Base-by-base conservation (phyloP, 2,329 filamentous ascomycete species). In the Diplodia scrobiculata region DNA sequence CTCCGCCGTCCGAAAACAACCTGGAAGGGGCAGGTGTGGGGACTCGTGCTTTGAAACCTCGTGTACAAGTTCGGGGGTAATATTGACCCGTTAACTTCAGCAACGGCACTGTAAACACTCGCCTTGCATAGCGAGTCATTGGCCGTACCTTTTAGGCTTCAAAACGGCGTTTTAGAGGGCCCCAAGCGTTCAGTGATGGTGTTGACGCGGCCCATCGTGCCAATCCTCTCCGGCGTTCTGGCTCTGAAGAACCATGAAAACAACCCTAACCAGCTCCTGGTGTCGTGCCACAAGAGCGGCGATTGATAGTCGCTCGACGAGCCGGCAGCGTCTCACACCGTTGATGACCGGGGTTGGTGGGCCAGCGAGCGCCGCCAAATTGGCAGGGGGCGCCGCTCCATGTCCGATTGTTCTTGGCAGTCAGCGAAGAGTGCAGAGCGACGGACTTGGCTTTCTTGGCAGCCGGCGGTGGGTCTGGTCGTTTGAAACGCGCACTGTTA, bases 401-500 rank as follows among this genome's bases (percentile, higher is more conserved):
- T 27, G 21, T 19, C 13, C 3, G 27, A 13, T 32, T 7, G 25
- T 5, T 47, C 55, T 60, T 60, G 55, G 55, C 55, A 41, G 55
- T 32, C 55, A n/a, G 55, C 25, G 34, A 32, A 60, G 55, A 60
- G 14, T 41, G 25, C 25, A n/a, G 38, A 13, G 17, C 19, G 19
- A 3, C 25, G 38, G 55, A 41, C 54, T 58, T 58, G 54, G 54
- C 54, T 58, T 58, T 45, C 55, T 60, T 60, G 55, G 55, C 55
- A 10, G 13, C 2, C 27, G 5, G 13, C 21, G 34, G 38, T 17
- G 13, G 45, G 17, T 10, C 51, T 19, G n/a, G 32, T 11, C 21
- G 38, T 47, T 48, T 21, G 38, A 60, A 60, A 60, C 55, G 55
- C 6, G 55, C 55, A 60, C 55, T 48, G 55, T 47, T 27, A 27